These are phyloP conservation scores for Candida nemodendra DNA, from an alignment of 805 yeast genomes.

Conservation along the genomic window DNA sequence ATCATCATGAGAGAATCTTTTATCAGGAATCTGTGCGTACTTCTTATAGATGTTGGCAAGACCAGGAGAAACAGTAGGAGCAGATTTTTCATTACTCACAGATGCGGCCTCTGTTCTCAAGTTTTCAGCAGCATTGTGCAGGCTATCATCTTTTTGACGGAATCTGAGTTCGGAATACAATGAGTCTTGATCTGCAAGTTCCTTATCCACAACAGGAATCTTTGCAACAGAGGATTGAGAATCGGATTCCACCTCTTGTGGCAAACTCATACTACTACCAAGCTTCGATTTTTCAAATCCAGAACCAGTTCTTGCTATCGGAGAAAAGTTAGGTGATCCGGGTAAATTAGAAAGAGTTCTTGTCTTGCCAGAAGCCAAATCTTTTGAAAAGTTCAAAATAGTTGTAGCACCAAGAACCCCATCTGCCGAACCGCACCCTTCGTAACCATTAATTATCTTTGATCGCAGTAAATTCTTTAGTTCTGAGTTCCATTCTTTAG, in stretches of 20 bases:
- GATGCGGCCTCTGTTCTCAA: not conserved
- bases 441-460: constrained; percentile 60
- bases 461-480: constrained; percentile 55
- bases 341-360: constrained; percentile 32
- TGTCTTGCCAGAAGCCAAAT: constrained; percentile 25
- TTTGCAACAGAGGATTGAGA: constrained; percentile 1
- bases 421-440: constrained; percentile 72
- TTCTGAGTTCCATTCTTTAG: constrained; percentile 56
- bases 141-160: constrained; percentile 4
- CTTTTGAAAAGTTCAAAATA: constrained; percentile 23
- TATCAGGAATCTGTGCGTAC: constrained; percentile 31
- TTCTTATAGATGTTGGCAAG: constrained; percentile 32
- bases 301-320: constrained; percentile 28
- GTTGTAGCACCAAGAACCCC: constrained; percentile 59
- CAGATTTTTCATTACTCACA: too few relatives aligned
- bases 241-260: not conserved
- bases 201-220: constrained; percentile 1
- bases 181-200: constrained; percentile 11
- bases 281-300: constrained; percentile 12
- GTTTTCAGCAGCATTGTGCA: too few relatives aligned
- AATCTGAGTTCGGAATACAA: constrained; percentile 14
- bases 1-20: constrained; percentile 3
- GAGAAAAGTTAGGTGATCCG: constrained; percentile 36
- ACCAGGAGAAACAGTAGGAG: constrained; percentile 24
- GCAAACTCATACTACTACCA: constrained; percentile 3